Evolutionary conservation across 257 asterid genomes (phyloP).

Genomic region (Penstemon newberryi): DNA sequence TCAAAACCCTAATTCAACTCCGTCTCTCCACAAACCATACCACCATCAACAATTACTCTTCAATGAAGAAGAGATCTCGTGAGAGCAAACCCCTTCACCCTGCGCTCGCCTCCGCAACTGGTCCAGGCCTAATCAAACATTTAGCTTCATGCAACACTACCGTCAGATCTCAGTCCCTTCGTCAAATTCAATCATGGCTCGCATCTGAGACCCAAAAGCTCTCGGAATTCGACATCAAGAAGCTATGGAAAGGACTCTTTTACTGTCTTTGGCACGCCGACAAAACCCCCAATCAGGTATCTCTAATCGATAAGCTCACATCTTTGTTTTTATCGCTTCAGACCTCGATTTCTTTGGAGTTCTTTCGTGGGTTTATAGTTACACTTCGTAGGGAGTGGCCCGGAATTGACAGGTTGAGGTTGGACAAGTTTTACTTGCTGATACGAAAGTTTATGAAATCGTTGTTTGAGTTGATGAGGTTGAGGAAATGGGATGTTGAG

Average conservation of each 20-base stretch:
- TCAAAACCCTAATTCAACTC: conserved; percentile 11
- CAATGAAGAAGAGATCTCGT: conserved; percentile 68
- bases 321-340: conserved; percentile 57
- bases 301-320: conserved; percentile 55
- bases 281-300: conserved; percentile 74
- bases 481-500: conserved; percentile 63
- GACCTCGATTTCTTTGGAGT: conserved; percentile 60
- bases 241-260: conserved; percentile 91
- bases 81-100: conserved; percentile 53
- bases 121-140: conserved; percentile 63
- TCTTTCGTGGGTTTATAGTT: conserved; percentile 59
- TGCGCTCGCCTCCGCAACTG: conserved; percentile 49
- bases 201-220: conserved; percentile 44
- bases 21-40: conserved; percentile 7
- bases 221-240: conserved; percentile 65
- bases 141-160: conserved; percentile 74
- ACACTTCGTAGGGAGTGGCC: conserved; percentile 89
- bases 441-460: conserved; percentile 66
- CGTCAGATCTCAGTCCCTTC: conserved; percentile 71
- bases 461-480: conserved; percentile 57
- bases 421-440: conserved; percentile 86
- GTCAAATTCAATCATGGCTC: conserved; percentile 70
- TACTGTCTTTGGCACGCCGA: conserved; percentile 94
- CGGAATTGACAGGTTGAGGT: conserved; percentile 82
- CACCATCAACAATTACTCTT: not conserved